Evolutionary conservation across 2,329 filamentous ascomycete species (phyloP), one percentile per base, ranked within the genome.

Genomic region (Cercospora sp.): DNA sequence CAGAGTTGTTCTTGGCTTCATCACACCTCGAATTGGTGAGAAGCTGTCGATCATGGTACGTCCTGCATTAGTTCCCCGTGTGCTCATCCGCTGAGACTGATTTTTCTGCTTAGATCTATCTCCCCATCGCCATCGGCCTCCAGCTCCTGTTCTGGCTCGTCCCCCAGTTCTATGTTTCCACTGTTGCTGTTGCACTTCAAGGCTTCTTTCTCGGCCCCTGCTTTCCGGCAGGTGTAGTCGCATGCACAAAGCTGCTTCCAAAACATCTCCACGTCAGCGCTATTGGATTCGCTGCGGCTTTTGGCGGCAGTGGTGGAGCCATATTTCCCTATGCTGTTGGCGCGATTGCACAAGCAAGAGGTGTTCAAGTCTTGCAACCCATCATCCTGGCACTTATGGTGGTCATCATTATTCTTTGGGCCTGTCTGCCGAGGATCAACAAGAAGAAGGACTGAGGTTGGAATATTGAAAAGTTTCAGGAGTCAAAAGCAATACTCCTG

Each of bases 121-220:
- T 94, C 7, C 74, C 86, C 3, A 76, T 89, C 9, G 85, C 86
- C 13, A 86, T 92, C 63, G 87, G 74, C 0, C 83, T 93, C 31
- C 85, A 93, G 75, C 81, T 95, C 2, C 79, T 94, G 67, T 92
- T 94, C 81, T 95, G 92, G 92, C 87, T 94, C 3, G 89, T 95
- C 0, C 91, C 91, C 0, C 87, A 87, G 65, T 92, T 94, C 76
- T 85, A 91, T 68, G 89, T 91, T 30, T 91, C 90, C 0, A 88
- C 90, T 8, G 83, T 93, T 13, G 89, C 90, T 28, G 90, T 93
- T 23, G 83, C 87, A 0, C 79, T 94, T 0, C 84, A 93, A 67
- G 92, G 92, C 0, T 92, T 94, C 82, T 92, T 94, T 74, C 83
- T 94, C 0, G 92, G 92, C 0, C 92, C 92, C 0, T 79, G 95